Conservation (phyloP, 148 eudicot genomes). For the Talinum fruticosum region DNA sequence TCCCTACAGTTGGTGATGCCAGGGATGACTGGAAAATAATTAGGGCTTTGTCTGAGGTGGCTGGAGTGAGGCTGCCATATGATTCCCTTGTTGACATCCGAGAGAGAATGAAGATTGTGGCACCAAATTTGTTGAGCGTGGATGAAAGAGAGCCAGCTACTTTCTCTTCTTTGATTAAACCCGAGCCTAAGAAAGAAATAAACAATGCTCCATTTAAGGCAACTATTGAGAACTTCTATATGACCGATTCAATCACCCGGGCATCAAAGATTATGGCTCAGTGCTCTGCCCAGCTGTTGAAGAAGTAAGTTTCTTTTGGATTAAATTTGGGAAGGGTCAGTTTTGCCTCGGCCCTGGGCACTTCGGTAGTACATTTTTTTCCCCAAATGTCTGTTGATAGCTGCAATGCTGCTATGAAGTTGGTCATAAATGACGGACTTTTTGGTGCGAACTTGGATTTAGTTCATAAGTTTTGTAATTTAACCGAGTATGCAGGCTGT, state of each 20-base stretch:
- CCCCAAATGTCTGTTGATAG: conserved; percentile 6
- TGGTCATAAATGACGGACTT: conserved; percentile 15
- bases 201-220: conserved; percentile 50
- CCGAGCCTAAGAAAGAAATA: conserved; percentile 43
- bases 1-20: conserved; percentile 94
- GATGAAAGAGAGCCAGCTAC: conserved; percentile 79
- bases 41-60: conserved; percentile 86
- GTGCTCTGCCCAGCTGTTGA: conserved; percentile 71
- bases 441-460: conserved; percentile 13
- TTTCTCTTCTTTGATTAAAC: conserved; percentile 61
- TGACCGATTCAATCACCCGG: conserved; percentile 91
- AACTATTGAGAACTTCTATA: conserved; percentile 81
- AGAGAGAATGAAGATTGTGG: conserved; percentile 65
- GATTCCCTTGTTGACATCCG: conserved; percentile 56
- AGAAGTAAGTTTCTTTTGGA: conserved; percentile 45
- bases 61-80: conserved; percentile 65
- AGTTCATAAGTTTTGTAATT: conserved; percentile 23
- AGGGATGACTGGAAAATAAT: conserved; percentile 97
- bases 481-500: conserved; percentile 22
- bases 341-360: conserved; percentile 24
- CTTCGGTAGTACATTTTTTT: conserved; percentile 10
- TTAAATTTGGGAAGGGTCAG: conserved; percentile 19
- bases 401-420: conserved; percentile 8
- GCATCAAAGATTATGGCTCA: conserved; percentile 99
- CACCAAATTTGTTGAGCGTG: conserved; percentile 70